phyloP scores from a whole-genome alignment of 2,329 filamentous ascomycete species.

The Aureobasidium subglaciale region DNA sequence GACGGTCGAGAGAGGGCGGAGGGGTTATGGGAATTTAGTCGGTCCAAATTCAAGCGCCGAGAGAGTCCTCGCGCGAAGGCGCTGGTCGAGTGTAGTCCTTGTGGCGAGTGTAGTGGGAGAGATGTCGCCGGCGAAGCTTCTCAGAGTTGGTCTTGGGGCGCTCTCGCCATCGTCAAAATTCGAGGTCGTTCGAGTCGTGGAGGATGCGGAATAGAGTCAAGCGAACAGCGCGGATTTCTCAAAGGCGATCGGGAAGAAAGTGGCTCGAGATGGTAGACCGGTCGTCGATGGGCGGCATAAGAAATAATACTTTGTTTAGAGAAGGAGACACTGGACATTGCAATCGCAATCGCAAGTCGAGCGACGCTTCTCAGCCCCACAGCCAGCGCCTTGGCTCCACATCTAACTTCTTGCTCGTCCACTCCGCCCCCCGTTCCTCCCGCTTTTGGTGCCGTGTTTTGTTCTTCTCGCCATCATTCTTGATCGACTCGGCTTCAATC shows the following conservation, averaged over 20 bases:
- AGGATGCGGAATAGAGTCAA: not conserved
- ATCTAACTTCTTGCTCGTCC: not conserved
- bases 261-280: too few relatives aligned
- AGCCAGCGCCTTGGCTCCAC: not conserved
- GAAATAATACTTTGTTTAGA: not conserved
- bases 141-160: constrained; percentile 1
- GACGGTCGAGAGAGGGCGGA: not conserved
- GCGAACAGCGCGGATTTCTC: not conserved
- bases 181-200: not conserved
- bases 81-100: not conserved
- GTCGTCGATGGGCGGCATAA: not conserved
- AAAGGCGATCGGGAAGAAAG: not conserved
- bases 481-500: not conserved
- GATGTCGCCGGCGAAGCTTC: not conserved
- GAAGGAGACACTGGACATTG: not conserved
- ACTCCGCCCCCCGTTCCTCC: too few relatives aligned
- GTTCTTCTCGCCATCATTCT: not conserved
- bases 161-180: constrained; percentile 9
- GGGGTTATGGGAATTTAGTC: not conserved
- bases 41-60: too few relatives aligned
- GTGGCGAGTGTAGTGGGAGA: not conserved
- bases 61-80: not conserved
- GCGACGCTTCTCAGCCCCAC: not conserved
- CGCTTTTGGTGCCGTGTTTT: too few relatives aligned
- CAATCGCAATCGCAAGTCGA: not conserved